Evolutionary conservation across 1,284 basidiomycete genomes (phyloP).

Genomic region (Cerioporus squamosus): DNA sequence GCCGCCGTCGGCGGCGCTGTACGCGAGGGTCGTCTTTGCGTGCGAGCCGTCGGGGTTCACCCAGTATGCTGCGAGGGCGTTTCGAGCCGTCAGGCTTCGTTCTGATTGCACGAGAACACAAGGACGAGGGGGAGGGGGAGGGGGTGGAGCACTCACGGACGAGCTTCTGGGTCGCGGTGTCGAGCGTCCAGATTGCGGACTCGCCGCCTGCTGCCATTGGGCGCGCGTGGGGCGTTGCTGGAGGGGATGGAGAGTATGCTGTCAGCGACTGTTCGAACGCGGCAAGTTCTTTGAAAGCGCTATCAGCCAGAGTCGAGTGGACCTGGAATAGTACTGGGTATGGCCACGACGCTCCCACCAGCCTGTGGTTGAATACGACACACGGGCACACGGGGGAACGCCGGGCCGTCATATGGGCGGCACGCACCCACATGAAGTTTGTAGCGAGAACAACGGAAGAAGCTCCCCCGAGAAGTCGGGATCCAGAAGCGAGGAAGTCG

Average conservation of each 20-base stretch:
- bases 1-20: conserved; percentile 20
- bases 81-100: background rate
- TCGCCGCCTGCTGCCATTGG: conserved; percentile 18
- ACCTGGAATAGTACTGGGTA: too few species aligned
- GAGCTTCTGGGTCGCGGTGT: conserved; percentile 21
- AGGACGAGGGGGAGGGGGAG: too few species aligned
- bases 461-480: background rate
- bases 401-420: background rate
- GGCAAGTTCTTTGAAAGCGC: background rate
- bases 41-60: conserved; percentile 28
- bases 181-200: conserved; percentile 30
- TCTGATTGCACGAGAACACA: background rate
- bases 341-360: too few species aligned
- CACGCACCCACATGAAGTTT: conserved; percentile 3
- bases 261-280: conserved; percentile 1
- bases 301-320: too few species aligned
- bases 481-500: background rate
- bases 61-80: conserved; percentile 25
- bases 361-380: background rate
- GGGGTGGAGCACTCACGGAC: conserved; percentile 26
- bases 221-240: conserved; percentile 20
- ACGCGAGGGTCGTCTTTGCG: conserved; percentile 16
- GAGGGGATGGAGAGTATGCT: background rate
- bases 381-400: background rate
- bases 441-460: background rate